Evolutionary conservation across 306 rosid genomes (phyloP).

Genomic region (Spatholobus suberectus): DNA sequence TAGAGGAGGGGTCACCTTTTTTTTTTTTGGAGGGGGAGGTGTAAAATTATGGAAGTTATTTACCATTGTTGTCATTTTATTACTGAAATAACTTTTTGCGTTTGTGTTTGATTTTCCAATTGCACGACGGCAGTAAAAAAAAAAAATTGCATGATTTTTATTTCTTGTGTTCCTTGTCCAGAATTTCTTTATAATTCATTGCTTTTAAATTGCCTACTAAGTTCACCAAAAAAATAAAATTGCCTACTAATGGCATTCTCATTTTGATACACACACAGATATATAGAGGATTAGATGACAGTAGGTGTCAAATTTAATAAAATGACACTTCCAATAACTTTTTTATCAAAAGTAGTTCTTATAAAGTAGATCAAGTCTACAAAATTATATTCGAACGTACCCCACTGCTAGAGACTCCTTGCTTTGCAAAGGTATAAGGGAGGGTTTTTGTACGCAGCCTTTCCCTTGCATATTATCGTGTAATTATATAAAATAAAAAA

Average conservation of each 20-base stretch:
- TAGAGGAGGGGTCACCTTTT: background rate
- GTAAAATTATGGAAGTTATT: background rate
- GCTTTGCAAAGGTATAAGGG: too few relatives aligned
- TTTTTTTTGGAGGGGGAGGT: background rate
- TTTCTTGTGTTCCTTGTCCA: background rate
- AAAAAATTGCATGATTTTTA: background rate
- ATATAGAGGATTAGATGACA: background rate
- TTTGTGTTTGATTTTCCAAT: background rate
- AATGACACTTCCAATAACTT: background rate
- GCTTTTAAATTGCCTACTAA: conserved; percentile 1
- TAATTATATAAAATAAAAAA: background rate
- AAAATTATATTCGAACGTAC: too few relatives aligned
- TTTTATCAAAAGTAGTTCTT: background rate
- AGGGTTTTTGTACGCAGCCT: too few relatives aligned
- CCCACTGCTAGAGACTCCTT: too few relatives aligned
- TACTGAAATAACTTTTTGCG: background rate
- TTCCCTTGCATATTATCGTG: too few relatives aligned
- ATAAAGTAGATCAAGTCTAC: background rate
- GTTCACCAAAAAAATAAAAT: too few relatives aligned
- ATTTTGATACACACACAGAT: background rate
- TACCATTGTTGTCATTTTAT: background rate
- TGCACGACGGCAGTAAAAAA: background rate
- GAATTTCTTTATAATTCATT: background rate
- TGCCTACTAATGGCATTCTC: background rate
- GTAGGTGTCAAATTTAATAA: background rate